Base-by-base conservation (phyloP, 2,329 filamentous ascomycete species). In the Exophiala calicioides region DNA sequence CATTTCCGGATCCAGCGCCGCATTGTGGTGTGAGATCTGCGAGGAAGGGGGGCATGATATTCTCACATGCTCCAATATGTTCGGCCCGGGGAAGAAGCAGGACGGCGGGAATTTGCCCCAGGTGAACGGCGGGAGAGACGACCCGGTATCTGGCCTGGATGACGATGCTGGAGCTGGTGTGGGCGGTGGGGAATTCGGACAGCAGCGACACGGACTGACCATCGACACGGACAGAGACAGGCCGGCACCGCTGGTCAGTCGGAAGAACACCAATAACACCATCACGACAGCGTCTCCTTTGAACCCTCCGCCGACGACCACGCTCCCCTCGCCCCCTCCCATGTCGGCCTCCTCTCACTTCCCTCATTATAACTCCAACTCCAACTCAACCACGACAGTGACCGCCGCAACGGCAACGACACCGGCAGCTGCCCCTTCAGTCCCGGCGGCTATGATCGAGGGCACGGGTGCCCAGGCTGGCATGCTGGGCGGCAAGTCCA, bases 41-140 rank as follows among this genome's bases (percentile, higher is more conserved):
- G 90, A 96, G 71, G 88, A 87, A 24, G 79, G 81, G 35, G 90
- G 91, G 12, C 91, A 97, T 63, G 91, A 97, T 61, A 95, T 97
- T 51, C 75, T 97, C 46, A 94, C 88, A 16, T 97, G 91, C 75
- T 90, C 87, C 42, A 91, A 89, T 66, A 93, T 95, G 84, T 91
- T 88, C 24, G 52, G 50, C 4, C 35, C 51, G 1, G 51, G 47
- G n/a, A 44, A 52, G 26, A 41, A 32, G 24, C 13, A 37, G 10
- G 7, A 12, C 18, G 33, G 18, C 16, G 24, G 24, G 10, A 23
- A 23, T 5, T 32, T 26, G 2, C 24, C 5, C 9, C 20, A 27
- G 6, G 31, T n/a, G n/a, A n/a, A n/a, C n/a, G n/a, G n/a, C n/a
- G n/a, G n/a, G n/a, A n/a, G n/a, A n/a, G n/a, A n/a, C n/a, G n/a